Evolutionary conservation across 2,329 filamentous ascomycete species (phyloP).

Genomic region (Paracamarosporium sp.): DNA sequence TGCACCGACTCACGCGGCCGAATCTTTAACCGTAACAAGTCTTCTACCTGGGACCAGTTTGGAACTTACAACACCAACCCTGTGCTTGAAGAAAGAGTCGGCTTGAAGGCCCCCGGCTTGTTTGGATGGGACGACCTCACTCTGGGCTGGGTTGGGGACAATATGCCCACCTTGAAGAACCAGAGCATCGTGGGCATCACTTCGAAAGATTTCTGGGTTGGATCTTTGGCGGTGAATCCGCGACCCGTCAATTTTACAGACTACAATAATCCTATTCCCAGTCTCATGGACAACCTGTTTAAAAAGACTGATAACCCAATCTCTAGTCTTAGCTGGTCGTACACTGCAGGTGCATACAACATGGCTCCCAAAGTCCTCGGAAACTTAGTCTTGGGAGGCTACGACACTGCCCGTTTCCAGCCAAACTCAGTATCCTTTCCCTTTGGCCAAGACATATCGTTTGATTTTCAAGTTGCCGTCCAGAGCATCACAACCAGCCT

Average conservation of each 20-base stretch:
- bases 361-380: constrained; percentile 32
- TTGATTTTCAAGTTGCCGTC: constrained; percentile 33
- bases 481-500: constrained; percentile 29
- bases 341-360: constrained; percentile 49
- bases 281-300: constrained; percentile 33
- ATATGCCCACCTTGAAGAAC: constrained; percentile 31
- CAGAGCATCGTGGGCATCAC: constrained; percentile 47
- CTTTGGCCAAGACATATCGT: constrained; percentile 33
- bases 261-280: constrained; percentile 24
- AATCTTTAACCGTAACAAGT: constrained; percentile 39
- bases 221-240: constrained; percentile 46
- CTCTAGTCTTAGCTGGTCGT: constrained; percentile 47
- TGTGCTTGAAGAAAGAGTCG: constrained; percentile 32
- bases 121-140: constrained; percentile 46
- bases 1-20: constrained; percentile 39
- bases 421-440: constrained; percentile 32
- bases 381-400: constrained; percentile 48
- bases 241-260: constrained; percentile 48
- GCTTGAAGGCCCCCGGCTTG: constrained; percentile 33
- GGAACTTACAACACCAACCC: constrained; percentile 41
- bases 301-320: constrained; percentile 35
- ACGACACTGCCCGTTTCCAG: constrained; percentile 42
- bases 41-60: constrained; percentile 38
- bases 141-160: constrained; percentile 35
- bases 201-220: constrained; percentile 45